Evolutionary conservation across 208 protist species (phyloP).

Genomic region (Trypanosoma lewisi): DNA sequence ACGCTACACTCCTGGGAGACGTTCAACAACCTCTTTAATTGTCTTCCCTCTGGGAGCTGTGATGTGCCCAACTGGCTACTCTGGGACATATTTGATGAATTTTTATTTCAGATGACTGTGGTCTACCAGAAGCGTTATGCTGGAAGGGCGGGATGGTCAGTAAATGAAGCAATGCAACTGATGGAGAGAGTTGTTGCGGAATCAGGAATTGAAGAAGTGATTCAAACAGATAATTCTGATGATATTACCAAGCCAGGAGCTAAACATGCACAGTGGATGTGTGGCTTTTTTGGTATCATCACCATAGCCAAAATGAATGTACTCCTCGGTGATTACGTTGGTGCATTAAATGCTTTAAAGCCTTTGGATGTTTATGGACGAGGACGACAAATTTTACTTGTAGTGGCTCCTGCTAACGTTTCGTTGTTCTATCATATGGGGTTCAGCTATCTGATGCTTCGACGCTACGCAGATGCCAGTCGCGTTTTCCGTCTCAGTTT

Average conservation of each 20-base stretch:
- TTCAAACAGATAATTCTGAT: conserved; percentile 44
- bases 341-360: conserved; percentile 66
- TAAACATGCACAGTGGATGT: conserved; percentile 55
- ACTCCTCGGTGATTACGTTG: conserved; percentile 83
- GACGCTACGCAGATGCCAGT: conserved; percentile 86
- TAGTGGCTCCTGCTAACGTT: conserved; percentile 67
- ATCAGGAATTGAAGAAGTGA: conserved; percentile 50
- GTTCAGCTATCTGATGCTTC: conserved; percentile 91
- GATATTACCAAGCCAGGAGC: conserved; percentile 30
- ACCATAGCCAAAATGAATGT: conserved; percentile 81
- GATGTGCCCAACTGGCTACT: conserved; percentile 83
- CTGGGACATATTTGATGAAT: conserved; percentile 92
- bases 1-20: conserved; percentile 71
- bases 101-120: conserved; percentile 86
- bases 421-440: conserved; percentile 86
- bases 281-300: conserved; percentile 83
- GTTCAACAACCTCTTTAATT: conserved; percentile 59
- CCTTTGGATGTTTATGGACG: conserved; percentile 71
- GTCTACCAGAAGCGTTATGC: conserved; percentile 85
- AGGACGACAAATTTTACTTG: conserved; percentile 56
- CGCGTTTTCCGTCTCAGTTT: conserved; percentile 77
- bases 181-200: conserved; percentile 61
- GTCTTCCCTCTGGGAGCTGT: conserved; percentile 41
- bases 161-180: conserved; percentile 53
- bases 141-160: conserved; percentile 60